Conservation (phyloP, 495 filamentous ascomycete species). For the Aspergillus incahuasiensis region DNA sequence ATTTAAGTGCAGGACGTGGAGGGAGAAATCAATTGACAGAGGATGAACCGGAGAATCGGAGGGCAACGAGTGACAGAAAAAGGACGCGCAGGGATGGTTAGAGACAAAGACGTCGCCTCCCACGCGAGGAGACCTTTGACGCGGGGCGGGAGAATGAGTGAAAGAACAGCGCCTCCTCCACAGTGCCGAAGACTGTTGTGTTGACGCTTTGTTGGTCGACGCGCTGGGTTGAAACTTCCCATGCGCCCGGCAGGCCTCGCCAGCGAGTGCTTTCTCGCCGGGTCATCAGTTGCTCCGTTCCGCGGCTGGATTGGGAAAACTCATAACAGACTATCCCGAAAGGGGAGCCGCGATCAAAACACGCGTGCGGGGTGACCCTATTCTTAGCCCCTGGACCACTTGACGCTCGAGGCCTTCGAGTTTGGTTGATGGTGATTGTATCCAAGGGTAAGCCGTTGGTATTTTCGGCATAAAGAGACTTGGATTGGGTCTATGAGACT, state of each 20-base stretch:
- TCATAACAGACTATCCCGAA: conserved; percentile 23
- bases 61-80: conserved; percentile 8
- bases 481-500: background rate
- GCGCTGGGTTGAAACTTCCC: conserved; percentile 8
- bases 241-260: background rate
- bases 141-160: conserved; percentile 6
- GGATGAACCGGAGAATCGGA: background rate
- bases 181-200: conserved; percentile 6
- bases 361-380: conserved; percentile 9
- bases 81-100: background rate
- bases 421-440: background rate
- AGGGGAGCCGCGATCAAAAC: conserved; percentile 21
- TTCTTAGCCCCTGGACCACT: conserved; percentile 6
- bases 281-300: conserved; percentile 15
- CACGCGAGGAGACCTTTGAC: background rate
- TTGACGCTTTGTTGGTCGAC: conserved; percentile 14
- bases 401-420: background rate
- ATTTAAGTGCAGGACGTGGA: background rate
- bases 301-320: conserved; percentile 20
- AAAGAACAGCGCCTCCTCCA: conserved; percentile 3
- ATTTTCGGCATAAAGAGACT: background rate
- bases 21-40: background rate
- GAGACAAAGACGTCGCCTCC: conserved; percentile 7
- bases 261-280: conserved; percentile 5
- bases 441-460: background rate